These are phyloP conservation scores for Phaeotremella skinneri DNA, from an alignment of 768 basidiomycete species.

Conservation along the genomic window DNA sequence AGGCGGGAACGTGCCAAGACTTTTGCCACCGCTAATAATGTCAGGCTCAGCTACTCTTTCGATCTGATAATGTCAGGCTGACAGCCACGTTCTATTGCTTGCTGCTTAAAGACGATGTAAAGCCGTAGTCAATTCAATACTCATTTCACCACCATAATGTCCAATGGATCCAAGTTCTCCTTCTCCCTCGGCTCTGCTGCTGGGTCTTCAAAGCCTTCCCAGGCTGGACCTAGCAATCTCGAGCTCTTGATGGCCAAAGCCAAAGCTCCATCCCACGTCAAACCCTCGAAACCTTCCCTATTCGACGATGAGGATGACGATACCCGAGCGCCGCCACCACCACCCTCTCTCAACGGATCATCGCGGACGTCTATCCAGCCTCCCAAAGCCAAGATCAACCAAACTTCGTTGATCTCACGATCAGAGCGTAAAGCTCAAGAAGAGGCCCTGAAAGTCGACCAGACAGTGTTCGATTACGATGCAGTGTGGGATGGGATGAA, in stretches of 20 bases:
- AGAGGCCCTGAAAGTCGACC: slow-evolving; percentile 72
- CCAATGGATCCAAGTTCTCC: slow-evolving; percentile 64
- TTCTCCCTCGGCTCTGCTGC: slow-evolving; percentile 63
- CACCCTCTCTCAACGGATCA: background rate
- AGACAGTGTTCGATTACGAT: slow-evolving; percentile 89
- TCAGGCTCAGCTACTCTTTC: background rate
- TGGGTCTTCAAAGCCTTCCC: slow-evolving; percentile 2
- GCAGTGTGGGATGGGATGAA: slow-evolving; percentile 97
- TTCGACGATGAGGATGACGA: slow-evolving; percentile 61
- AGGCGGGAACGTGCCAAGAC: background rate
- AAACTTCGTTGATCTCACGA: slow-evolving; percentile 27
- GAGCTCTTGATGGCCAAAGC: slow-evolving; percentile 40
- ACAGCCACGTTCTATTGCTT: background rate
- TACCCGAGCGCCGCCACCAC: slow-evolving; percentile 18
- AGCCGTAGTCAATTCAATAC: background rate
- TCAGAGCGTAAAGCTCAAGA: slow-evolving; percentile 57
- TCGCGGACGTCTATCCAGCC: background rate
- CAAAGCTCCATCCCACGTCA: slow-evolving; percentile 16
- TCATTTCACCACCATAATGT: slow-evolving; percentile 21
- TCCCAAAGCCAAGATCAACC: background rate
- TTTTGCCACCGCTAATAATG: slow-evolving; percentile 10
- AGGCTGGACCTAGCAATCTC: slow-evolving; percentile 27
- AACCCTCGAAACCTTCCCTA: slow-evolving; percentile 57
- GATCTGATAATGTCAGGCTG: background rate
- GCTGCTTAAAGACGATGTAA: slow-evolving; percentile 1